Evolutionary conservation across 805 yeast species (phyloP), one percentile per base, ranked within the genome.

Genomic region (Zygosaccharomyces gambellarensis): DNA sequence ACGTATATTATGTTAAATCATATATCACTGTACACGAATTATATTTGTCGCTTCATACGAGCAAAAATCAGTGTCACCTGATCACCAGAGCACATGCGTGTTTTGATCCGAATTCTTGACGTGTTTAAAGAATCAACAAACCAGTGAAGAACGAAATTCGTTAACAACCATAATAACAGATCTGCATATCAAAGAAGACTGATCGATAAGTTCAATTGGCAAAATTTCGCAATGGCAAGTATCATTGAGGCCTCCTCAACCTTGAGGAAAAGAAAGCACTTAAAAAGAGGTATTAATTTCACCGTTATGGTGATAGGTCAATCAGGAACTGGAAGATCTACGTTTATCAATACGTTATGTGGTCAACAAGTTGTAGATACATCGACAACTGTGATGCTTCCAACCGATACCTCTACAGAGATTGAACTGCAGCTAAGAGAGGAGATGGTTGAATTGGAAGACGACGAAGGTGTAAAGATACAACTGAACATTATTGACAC

Each of bases 321-420:
- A 63, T 80, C 84, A 42, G 97, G 97, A 2, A 73, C 82, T 41
- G 97, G 97, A 14, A 79, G 96, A 65, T 85, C 96, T n/a, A 90
- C 96, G 4, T 85, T 90, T 61, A 87, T 90, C 65, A 90, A 90
- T 71, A 85, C 95, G 32, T 74, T 90, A 47, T 90, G 97, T 71
- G 96, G 87, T 51, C 94, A 90, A 56, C 82, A 85, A 58, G 90
- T 90, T 34, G 92, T 86, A 10, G 88, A 85, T 38, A 76, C 82
- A 0, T 79, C 87, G 2, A 77, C 83, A 28, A 82, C 89, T 1
- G 72, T 78, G 11, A 66, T 76, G 52, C 61, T 74, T 25, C 76
- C 77, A 25, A 82, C 83, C 32, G 88, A 83, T 55, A 64, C 62
- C 3, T 63, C 72, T 6, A 68, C 74, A 1, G 79, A 74, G 44